Base-by-base conservation (phyloP, 179 eudicot genomes). In the Silene coronaria region DNA sequence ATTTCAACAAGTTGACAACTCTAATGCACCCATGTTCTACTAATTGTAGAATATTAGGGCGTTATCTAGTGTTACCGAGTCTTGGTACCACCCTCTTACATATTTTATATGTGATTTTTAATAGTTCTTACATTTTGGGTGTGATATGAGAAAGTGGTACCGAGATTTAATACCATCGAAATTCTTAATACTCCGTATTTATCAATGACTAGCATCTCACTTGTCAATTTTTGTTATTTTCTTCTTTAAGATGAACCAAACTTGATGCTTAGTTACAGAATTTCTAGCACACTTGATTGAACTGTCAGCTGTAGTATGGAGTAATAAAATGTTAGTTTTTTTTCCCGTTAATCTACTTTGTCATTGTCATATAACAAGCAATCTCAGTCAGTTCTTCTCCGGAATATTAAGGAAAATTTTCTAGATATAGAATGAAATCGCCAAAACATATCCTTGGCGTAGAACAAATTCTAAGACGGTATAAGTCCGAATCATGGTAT, bases 151-250 rank as follows among this genome's bases (percentile, higher is more conserved):
- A 36, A 11, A 8, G 38, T 34, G 8, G 3, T 34, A 34, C 8
- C 38, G 38, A 34, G 38, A 34, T 34, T 34, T 8, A 34, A 8
- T 34, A 34, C 16, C 26, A n/a, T n/a, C n/a, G n/a, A n/a, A n/a
- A n/a, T n/a, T n/a, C n/a, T n/a, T n/a, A n/a, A n/a, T n/a, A n/a
- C n/a, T n/a, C n/a, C n/a, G n/a, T n/a, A n/a, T 13, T 5, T 9
- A n/a, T 16, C 11, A 32, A 69, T 70, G 75, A 51, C 73, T 74
- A 78, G 79, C 42, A 57, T 70, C 79, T 81, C 81, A 70, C 73
- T 78, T 64, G 73, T 72, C n/a, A n/a, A n/a, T n/a, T n/a, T n/a
- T n/a, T n/a, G n/a, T n/a, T 72, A 64, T 8, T 51, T n/a, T 26
- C 45, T 23, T 0, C 66, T 61, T 61, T 24, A 23, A 61, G 26